These are phyloP conservation scores for Colletotrichum eleusines DNA, from an alignment of 2,329 filamentous ascomycete species.

Conservation along the genomic window DNA sequence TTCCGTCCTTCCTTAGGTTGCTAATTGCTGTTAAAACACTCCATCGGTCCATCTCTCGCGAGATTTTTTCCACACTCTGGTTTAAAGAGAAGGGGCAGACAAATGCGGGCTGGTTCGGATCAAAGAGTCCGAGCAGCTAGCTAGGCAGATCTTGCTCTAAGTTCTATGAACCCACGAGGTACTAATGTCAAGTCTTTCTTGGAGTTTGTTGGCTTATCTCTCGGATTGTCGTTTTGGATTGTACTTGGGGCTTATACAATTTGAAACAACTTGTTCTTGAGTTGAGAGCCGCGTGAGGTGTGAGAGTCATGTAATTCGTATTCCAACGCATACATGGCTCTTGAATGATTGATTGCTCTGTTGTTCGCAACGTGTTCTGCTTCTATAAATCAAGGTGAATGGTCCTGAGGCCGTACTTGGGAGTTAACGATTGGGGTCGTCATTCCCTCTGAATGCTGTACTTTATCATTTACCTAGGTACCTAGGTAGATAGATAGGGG, in stretches of 20 bases:
- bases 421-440: too few species aligned
- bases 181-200: neutral
- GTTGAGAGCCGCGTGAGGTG: neutral
- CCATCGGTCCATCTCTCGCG: constrained; percentile 53
- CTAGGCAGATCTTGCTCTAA: neutral
- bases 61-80: constrained; percentile 61
- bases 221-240: neutral
- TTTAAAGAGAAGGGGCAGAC: constrained; percentile 53
- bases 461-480: neutral
- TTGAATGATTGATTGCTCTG: neutral
- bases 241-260: neutral
- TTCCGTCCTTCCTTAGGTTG: constrained; percentile 56
- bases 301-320: too few species aligned
- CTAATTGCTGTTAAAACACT: constrained; percentile 56
- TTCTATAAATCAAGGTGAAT: neutral
- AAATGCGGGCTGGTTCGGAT: constrained; percentile 46
- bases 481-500: neutral
- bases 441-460: too few species aligned
- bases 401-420: neutral
- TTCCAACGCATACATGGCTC: neutral
- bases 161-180: neutral
- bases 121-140: constrained; percentile 43
- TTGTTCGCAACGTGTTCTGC: neutral
- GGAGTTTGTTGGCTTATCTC: too few species aligned
- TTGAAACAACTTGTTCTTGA: neutral